Percentiles rank a stretch among this genome's conserved stretches.
Evolutionary conservation across 306 rosid genomes (phyloP).

Genomic region (Quercus aquifolioides): DNA sequence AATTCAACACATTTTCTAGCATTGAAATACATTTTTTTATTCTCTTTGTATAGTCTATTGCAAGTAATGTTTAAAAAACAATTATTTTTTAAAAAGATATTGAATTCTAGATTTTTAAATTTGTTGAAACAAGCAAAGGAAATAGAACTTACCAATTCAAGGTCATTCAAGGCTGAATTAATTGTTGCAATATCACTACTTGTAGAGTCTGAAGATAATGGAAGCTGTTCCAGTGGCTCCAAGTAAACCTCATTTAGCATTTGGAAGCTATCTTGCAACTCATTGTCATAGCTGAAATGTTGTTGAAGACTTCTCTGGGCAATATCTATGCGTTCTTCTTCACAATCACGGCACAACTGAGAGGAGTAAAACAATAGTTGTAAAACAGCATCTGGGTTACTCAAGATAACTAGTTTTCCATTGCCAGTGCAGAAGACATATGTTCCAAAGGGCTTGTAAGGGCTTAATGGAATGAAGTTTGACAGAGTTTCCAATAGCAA

Average conservation of each 20-base stretch:
- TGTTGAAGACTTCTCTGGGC: slow-evolving; percentile 40
- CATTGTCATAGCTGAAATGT: slow-evolving; percentile 41
- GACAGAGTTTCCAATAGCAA: slow-evolving; percentile 46
- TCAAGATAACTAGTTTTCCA: slow-evolving; percentile 38
- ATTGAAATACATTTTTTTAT: not conserved
- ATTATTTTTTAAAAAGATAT: not conserved
- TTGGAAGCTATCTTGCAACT: slow-evolving; percentile 30
- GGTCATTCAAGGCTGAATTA: slow-evolving; percentile 42
- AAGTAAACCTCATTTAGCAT: slow-evolving; percentile 33
- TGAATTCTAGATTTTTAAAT: not conserved
- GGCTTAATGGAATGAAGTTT: slow-evolving; percentile 50
- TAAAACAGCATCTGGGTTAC: slow-evolving; percentile 60
- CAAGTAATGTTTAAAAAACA: no score
- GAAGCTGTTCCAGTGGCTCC: slow-evolving; percentile 35
- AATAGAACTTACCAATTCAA: slow-evolving; percentile 56
- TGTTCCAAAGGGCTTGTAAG: slow-evolving; percentile 82
- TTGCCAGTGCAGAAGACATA: slow-evolving; percentile 51
- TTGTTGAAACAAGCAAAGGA: not conserved
- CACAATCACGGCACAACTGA: slow-evolving; percentile 19
- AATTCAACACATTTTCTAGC: not conserved
- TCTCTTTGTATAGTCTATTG: no score
- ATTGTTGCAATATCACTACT: slow-evolving; percentile 14
- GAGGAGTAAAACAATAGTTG: slow-evolving; percentile 61
- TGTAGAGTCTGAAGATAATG: slow-evolving; percentile 29
- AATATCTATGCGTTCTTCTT: slow-evolving; percentile 9